Base-by-base conservation (phyloP, 768 basidiomycete genomes). In the Clavaria fumosa region DNA sequence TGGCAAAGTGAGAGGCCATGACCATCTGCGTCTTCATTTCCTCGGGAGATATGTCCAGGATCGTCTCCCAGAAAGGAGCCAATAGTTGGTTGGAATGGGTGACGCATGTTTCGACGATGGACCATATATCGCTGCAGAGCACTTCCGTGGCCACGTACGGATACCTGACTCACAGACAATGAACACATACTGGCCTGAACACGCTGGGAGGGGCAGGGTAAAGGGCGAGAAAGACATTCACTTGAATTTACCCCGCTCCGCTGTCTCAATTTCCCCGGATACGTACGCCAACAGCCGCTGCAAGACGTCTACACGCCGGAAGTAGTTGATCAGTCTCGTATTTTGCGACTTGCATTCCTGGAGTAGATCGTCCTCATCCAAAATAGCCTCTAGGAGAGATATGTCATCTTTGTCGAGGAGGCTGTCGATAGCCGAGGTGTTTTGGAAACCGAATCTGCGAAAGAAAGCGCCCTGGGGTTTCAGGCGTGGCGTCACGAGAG, bases 341-440 rank as follows among this genome's bases (percentile, higher is more conserved):
- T 97, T 97, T 59, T 93, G 83, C 1, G 80, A 69, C 59, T 96
- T 96, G 71, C 89, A 88, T 58, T 97, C 93, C 57, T 85, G 83
- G 39, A 97, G 63, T 31, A 97, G 66, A 54, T 96, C 90, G 52
- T 86, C 80, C 59, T 95, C 88, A 60, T 89, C 88, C 39, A 97
- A 68, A 42, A 97, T 78, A 28, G 84, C 77, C 55, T 95, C 90
- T 28, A 97, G 72, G 34, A 77, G 70, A n/a, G n/a, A n/a, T 45
- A 86, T 78, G 51, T 86, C 82, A 47, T 89, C 85, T 62, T 85
- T 79, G 68, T 86, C 80, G 43, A 95, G 72, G 42, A 95, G 70
- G 50, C 72, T 72, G 70, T 95, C 89, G 58, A 95, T 86, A 42
- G 78, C 67, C 38, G 84, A 86, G 38, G 76, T 78, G 68, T 84